Conservation (phyloP, 768 basidiomycete species). For the Ramaria rubella region DNA sequence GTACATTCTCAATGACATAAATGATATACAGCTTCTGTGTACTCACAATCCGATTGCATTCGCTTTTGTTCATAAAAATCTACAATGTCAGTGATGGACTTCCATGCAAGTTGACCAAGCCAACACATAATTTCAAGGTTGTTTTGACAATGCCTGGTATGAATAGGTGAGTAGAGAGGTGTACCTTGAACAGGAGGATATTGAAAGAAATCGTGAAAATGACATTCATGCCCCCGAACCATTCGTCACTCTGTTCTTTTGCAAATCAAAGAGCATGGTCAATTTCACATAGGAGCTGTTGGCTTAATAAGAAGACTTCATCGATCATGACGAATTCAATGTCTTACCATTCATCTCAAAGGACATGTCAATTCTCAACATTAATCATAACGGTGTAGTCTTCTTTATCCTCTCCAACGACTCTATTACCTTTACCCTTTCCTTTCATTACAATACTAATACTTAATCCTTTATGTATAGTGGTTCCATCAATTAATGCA, state of each 20-base stretch:
- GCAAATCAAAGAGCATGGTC: slow-evolving; percentile 28
- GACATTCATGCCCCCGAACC: slow-evolving; percentile 36
- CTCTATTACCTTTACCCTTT: neutral
- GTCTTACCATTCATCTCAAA: slow-evolving; percentile 29
- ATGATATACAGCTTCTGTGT: neutral
- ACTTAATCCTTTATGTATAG: slow-evolving; percentile 30
- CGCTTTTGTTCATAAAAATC: neutral
- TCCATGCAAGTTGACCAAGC: neutral
- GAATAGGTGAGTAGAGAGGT: slow-evolving; percentile 18
- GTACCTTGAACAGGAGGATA: slow-evolving; percentile 30
- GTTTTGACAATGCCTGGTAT: neutral
- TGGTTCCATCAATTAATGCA: slow-evolving; percentile 32
- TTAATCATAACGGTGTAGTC: neutral
- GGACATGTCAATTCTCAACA: slow-evolving; percentile 4
- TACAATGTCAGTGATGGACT: neutral
- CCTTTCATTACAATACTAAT: slow-evolving; percentile 14
- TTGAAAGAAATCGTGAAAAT: slow-evolving; percentile 41
- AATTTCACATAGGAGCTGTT: slow-evolving; percentile 25
- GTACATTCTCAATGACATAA: slow-evolving; percentile 17
- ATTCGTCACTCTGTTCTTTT: slow-evolving; percentile 20
- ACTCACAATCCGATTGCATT: neutral
- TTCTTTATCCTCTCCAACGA: neutral
- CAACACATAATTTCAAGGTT: neutral
- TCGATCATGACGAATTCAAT: slow-evolving; percentile 36
- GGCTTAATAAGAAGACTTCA: slow-evolving; percentile 35